Percentiles rank a stretch among this genome's conserved stretches.
Evolutionary conservation across 495 filamentous ascomycete species (phyloP).

Genomic region (Geoglossum glabrum): DNA sequence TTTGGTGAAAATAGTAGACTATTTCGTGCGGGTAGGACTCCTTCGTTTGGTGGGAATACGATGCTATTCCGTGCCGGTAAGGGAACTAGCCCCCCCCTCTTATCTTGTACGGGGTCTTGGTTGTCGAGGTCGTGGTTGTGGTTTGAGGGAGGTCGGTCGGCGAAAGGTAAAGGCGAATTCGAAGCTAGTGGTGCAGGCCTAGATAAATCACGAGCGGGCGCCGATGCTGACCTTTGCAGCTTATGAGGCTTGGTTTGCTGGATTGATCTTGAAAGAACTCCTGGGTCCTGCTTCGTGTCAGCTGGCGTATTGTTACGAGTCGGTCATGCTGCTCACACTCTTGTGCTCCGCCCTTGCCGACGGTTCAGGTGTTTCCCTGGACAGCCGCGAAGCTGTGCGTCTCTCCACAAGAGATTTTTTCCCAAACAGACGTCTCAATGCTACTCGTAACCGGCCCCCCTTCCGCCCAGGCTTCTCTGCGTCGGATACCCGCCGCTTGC

Average conservation of each 20-base stretch:
- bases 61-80: neutral
- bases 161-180: neutral
- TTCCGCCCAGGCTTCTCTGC: slow-evolving; percentile 22
- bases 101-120: neutral
- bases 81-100: neutral
- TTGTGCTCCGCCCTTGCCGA: slow-evolving; percentile 8
- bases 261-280: slow-evolving; percentile 16
- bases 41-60: neutral
- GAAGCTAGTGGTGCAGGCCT: neutral
- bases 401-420: slow-evolving; percentile 16
- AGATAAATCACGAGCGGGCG: neutral
- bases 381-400: slow-evolving; percentile 13
- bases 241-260: slow-evolving; percentile 13
- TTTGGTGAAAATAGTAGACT: neutral
- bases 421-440: slow-evolving; percentile 29
- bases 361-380: slow-evolving; percentile 8
- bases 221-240: slow-evolving; percentile 27
- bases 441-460: slow-evolving; percentile 27
- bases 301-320: slow-evolving; percentile 17
- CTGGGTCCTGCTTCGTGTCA: slow-evolving; percentile 22
- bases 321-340: slow-evolving; percentile 8
- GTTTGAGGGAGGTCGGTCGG: neutral
- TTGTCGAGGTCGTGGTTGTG: neutral
- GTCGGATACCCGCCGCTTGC: slow-evolving; percentile 14
- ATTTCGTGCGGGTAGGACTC: slow-evolving; percentile 8